Evolutionary conservation across 129 eudicot genomes (phyloP), one percentile per base, ranked within the genome.

Genomic region (Tagetes erecta): DNA sequence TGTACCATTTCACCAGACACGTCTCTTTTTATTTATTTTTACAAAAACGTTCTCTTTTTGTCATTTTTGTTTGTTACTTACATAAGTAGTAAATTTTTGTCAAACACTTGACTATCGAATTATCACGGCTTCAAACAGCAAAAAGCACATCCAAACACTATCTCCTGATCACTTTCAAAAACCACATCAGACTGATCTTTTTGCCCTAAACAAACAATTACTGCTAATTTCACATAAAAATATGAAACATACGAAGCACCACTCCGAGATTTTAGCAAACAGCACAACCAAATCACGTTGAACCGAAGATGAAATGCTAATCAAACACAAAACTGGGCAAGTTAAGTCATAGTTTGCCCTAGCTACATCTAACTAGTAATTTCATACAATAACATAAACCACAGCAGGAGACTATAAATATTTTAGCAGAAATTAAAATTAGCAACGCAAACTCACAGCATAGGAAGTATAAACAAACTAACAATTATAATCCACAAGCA

Each of bases 311-410:
- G 5, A 63, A 35, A n/a, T 34, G 31, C 36, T 75, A 10, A 10
- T 30, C 20, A 64, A 46, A 7, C 30, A 67, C 73, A 67, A 56
- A 27, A 11, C 3, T 36, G 40, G 42, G 56, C 35, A 64, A 9
- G 40, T 31, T 74, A 53, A 67, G 2, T 60, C 51, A 46, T 59
- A 11, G 10, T 56, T 69, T 59, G 70, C 71, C 81, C 76, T 77
- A 41, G 47, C 64, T 13, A 56, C 63, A 56, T 56, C 31, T 6
- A 30, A 33, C 1, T 58, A 73, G 47, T 2, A 60, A 44, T 34
- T 31, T 34, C 4, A 59, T 35, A 51, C 67, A 41, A 34, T 8
- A 31, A 39, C 20, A 71, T 39, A 55, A 20, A 9, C 12, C 2
- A 11, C 11, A 45, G 35, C 3, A 76, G 12, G 40, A 20, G 3